A percentile compares a stretch with the other conserved stretches of the same genome.
phyloP scores from a whole-genome alignment of 2,329 filamentous ascomycete genomes.

The Alternaria gansuensis region DNA sequence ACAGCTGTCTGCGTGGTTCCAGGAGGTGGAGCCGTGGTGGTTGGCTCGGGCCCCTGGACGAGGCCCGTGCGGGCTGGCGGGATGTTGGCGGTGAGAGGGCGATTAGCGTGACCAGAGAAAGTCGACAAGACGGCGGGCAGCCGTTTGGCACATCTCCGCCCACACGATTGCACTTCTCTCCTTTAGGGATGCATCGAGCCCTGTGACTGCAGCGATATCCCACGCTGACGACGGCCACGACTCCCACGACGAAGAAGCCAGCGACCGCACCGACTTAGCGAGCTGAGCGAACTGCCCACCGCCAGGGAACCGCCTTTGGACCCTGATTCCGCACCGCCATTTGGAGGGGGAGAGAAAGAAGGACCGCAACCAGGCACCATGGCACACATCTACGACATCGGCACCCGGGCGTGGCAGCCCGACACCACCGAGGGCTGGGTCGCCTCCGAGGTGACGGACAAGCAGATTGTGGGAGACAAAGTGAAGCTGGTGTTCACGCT shows the following conservation, averaged over 20 bases:
- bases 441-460: conserved; percentile 90
- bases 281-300: conserved; percentile 32
- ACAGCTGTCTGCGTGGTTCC: conserved; percentile 27
- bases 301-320: conserved; percentile 36
- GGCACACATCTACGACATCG: conserved; percentile 95
- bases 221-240: conserved; percentile 29
- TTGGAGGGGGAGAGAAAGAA: conserved; percentile 28
- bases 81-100: conserved; percentile 38
- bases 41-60: conserved; percentile 25
- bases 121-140: conserved; percentile 26
- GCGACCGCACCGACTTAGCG: conserved; percentile 29
- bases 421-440: conserved; percentile 97
- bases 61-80: conserved; percentile 29
- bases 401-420: conserved; percentile 97
- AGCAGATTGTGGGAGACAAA: conserved; percentile 83
- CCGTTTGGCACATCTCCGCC: conserved; percentile 20
- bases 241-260: conserved; percentile 24
- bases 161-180: conserved; percentile 19
- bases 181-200: conserved; percentile 37
- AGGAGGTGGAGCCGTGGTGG: conserved; percentile 21
- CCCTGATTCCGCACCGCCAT: conserved; percentile 35
- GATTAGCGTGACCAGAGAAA: conserved; percentile 32
- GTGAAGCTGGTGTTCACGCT: conserved; percentile 87
- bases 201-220: conserved; percentile 43
- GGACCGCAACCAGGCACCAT: conserved; percentile 59